phyloP scores from a whole-genome alignment of 1,284 basidiomycete genomes.

The Sporisorium scitamineum region DNA sequence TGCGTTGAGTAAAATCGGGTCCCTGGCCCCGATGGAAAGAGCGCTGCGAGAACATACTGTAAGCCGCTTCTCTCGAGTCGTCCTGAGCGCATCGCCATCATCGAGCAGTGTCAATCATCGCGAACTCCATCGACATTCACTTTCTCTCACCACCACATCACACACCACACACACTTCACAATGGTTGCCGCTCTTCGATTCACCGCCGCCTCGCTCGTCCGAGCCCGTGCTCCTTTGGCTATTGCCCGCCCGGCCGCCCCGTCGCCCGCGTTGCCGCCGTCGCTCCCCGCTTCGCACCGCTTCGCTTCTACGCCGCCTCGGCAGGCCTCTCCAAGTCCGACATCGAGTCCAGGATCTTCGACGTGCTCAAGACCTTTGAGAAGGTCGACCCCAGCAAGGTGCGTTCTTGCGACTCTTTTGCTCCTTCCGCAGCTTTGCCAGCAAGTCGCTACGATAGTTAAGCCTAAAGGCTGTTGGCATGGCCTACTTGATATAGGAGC shows the following conservation, averaged over 20 bases:
- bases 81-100: constrained; percentile 33
- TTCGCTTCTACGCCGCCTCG: constrained; percentile 79
- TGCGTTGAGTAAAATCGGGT: not conserved
- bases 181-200: constrained; percentile 56
- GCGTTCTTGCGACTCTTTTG: constrained; percentile 11
- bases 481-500: not conserved
- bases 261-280: constrained; percentile 50
- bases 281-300: constrained; percentile 47
- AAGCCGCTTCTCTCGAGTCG: not conserved
- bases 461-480: not conserved
- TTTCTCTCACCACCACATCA: constrained; percentile 11
- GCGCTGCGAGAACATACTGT: too few species aligned
- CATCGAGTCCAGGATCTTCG: constrained; percentile 84
- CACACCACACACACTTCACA: constrained; percentile 18
- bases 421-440: not conserved
- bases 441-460: not conserved
- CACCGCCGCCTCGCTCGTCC: constrained; percentile 49
- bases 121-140: not conserved
- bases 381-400: constrained; percentile 86
- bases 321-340: constrained; percentile 80
- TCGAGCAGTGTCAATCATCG: constrained; percentile 3
- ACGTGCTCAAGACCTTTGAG: constrained; percentile 93
- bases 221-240: constrained; percentile 44
- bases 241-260: constrained; percentile 38
- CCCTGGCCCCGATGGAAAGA: not conserved